Evolutionary conservation across 768 basidiomycete species (phyloP).

Genomic region (Lenzites betulinus): DNA sequence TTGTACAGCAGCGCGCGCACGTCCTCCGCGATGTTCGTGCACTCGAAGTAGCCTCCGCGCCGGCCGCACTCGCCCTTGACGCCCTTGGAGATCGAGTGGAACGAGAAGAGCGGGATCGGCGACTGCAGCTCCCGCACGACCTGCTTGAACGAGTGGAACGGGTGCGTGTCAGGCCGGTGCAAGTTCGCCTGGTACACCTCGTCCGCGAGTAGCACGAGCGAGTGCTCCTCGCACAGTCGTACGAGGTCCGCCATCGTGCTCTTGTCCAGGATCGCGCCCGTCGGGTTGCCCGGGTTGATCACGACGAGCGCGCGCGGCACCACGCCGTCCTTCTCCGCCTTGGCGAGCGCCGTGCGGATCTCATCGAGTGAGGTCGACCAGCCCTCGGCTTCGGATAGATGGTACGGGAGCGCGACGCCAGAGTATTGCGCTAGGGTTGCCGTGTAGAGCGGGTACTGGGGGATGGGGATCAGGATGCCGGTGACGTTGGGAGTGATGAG

Average conservation of each 20-base stretch:
- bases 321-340: slow-evolving; percentile 62
- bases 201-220: slow-evolving; percentile 90
- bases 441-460: slow-evolving; percentile 97
- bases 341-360: slow-evolving; percentile 66
- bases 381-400: slow-evolving; percentile 76
- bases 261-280: slow-evolving; percentile 79
- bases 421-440: slow-evolving; percentile 86
- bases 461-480: slow-evolving; percentile 93
- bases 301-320: slow-evolving; percentile 85
- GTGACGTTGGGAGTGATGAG: slow-evolving; percentile 67
- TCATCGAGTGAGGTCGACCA: slow-evolving; percentile 81
- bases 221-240: slow-evolving; percentile 81
- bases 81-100: slow-evolving; percentile 98
- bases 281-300: slow-evolving; percentile 99
- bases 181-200: slow-evolving; percentile 99
- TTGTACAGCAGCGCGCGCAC: slow-evolving; percentile 91
- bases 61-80: slow-evolving; percentile 95
- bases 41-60: slow-evolving; percentile 97
- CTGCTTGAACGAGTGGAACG: slow-evolving; percentile 95
- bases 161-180: slow-evolving; percentile 62
- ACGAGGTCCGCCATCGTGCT: slow-evolving; percentile 74
- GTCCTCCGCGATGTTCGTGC: slow-evolving; percentile 75
- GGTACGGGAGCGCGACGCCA: slow-evolving; percentile 84
- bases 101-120: slow-evolving; percentile 84
- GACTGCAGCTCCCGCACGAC: slow-evolving; percentile 67